Evolutionary conservation across 306 rosid genomes (phyloP), one percentile per base, ranked within the genome.

Genomic region (Argentina anserina): DNA sequence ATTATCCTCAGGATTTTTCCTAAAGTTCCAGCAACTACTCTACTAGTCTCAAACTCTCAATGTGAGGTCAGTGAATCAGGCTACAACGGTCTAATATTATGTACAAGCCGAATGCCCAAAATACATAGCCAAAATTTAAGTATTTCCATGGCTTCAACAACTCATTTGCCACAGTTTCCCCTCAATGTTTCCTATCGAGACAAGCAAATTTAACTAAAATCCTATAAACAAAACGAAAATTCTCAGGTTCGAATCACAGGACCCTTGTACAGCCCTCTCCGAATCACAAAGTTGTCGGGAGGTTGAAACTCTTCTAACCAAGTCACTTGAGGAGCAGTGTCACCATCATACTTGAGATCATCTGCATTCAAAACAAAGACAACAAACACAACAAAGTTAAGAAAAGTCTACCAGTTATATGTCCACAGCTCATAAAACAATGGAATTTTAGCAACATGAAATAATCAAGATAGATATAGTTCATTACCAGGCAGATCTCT

Each of bases 221-320:
- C 74, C 82, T 82, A 74, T 69, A 39, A 53, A 76, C 75, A 77
- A 78, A 76, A 76, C 67, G 73, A 77, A 75, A 76, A 78, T 73
- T 72, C 78, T 89, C 84, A 93, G 47, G 88, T 84, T 93, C 85
- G 86, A 85, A 93, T 90, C 75, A 90, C 86, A 65, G 97, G 98
- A 80, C 98, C 98, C 83, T 66, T 93, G 88, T 93, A 93, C 56
- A 76, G 86, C 86, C 90, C 98, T 85, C 98, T 85, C 80, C 86
- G 87, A 71, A 93, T 87, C 83, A 84, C 96, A 75, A 90, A 90
- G 90, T 90, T 81, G 31, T 93, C 98, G 0, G 96, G 88, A 45
- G 90, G 98, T 78, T 84, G 96, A 81, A 79, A 88, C 71, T 90
- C 97, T 81, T 93, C 98, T 81, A 93, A 84, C 97, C 97, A 90